phyloP scores from a whole-genome alignment of 73 alveolate genomes.

The Tetrahymena thermophila region DNA sequence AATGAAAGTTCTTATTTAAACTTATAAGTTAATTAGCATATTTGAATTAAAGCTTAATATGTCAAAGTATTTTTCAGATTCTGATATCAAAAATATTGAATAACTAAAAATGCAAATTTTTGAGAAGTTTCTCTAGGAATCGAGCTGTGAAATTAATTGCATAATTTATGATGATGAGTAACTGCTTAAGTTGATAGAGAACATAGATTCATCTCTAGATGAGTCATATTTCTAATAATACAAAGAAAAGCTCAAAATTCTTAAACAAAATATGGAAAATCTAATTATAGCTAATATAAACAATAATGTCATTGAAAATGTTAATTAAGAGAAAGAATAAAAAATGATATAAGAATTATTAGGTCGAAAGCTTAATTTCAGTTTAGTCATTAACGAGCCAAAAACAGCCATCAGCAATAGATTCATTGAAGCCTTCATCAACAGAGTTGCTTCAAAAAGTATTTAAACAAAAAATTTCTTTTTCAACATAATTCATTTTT shows the following conservation, averaged over 20 bases:
- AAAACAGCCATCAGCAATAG: background rate
- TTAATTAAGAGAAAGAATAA: background rate
- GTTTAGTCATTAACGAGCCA: background rate
- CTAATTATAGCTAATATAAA: background rate
- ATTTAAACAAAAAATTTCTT: too few relatives aligned
- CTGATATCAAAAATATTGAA: background rate
- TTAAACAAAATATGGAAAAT: background rate
- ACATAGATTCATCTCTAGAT: background rate
- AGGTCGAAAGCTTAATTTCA: background rate
- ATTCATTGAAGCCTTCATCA: background rate
- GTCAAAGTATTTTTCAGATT: background rate
- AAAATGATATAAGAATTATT: background rate
- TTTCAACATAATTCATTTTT: too few relatives aligned
- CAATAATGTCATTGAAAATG: background rate
- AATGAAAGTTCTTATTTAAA: background rate
- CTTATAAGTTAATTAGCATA: background rate
- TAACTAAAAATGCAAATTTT: background rate
- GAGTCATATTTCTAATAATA: background rate
- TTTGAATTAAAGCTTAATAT: background rate
- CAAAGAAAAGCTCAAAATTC: background rate
- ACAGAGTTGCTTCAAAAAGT: background rate
- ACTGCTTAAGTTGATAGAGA: background rate
- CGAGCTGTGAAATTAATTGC: background rate
- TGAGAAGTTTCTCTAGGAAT: background rate
- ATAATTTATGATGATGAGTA: background rate